A percentile compares a stretch with the other conserved stretches of the same genome.
Evolutionary conservation across 2,329 filamentous ascomycete species (phyloP).

Genomic region (Fusarium napiforme): DNA sequence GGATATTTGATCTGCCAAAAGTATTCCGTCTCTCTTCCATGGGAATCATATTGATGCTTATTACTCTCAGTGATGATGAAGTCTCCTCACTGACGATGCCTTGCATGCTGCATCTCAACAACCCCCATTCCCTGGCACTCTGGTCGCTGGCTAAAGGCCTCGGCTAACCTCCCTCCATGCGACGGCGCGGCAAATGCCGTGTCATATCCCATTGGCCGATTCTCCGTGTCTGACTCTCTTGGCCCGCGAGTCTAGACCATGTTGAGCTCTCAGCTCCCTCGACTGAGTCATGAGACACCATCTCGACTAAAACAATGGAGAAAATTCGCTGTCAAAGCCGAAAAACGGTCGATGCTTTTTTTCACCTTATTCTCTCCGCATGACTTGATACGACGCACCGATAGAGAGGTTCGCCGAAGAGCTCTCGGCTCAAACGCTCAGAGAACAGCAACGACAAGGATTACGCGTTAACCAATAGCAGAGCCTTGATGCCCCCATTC

Average conservation of each 20-base stretch:
- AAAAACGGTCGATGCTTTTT: neutral
- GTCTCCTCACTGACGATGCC: neutral
- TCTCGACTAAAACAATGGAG: neutral
- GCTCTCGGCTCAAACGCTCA: neutral
- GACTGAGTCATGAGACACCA: constrained; percentile 4
- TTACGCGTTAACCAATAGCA: neutral
- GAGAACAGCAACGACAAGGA: neutral
- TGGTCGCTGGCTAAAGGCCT: neutral
- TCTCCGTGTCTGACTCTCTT: constrained; percentile 5
- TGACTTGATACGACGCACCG: neutral
- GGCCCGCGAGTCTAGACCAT: constrained; percentile 3
- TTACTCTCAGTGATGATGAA: accelerated
- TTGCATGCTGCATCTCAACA: neutral
- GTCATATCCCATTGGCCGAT: constrained; percentile 3
- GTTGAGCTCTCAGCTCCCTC: neutral
- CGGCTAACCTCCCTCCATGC: constrained; percentile 9
- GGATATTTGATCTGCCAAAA: neutral
- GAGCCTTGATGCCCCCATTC: neutral
- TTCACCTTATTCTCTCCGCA: neutral
- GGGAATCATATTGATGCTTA: accelerated
- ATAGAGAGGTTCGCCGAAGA: neutral
- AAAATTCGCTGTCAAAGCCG: neutral
- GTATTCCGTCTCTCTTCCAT: neutral
- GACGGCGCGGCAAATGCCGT: neutral
- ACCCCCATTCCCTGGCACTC: neutral